phyloP scores from a whole-genome alignment of 2,329 filamentous ascomycete genomes.

The Botrytis hyacinthi region DNA sequence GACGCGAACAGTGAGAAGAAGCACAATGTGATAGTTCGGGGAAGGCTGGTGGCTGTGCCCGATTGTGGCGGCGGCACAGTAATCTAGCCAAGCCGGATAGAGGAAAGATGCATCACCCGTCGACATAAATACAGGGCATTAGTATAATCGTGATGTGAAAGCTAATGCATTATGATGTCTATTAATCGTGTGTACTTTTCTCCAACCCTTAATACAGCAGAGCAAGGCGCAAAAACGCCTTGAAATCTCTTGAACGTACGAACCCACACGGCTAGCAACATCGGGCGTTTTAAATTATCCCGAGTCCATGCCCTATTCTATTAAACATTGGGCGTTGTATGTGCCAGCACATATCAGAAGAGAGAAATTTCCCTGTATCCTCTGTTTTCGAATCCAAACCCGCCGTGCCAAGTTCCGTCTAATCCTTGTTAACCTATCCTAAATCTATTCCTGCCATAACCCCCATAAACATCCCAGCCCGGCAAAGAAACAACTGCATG shows the following conservation, averaged over 20 bases:
- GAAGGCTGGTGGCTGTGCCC: background rate
- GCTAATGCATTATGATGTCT: background rate
- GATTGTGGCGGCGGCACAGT: background rate
- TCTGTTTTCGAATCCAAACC: background rate
- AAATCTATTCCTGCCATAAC: background rate
- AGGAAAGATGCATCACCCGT: background rate
- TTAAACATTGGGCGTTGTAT: background rate
- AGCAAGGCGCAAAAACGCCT: background rate
- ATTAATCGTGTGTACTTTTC: background rate
- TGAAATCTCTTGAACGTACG: background rate
- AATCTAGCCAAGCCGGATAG: background rate
- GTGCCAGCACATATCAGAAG: slow-evolving; percentile 5
- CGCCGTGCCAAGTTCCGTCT: background rate
- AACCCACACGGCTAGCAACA: background rate
- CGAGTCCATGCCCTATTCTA: background rate
- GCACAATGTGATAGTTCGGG: background rate
- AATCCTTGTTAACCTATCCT: background rate
- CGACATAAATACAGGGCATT: background rate
- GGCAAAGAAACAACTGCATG: background rate
- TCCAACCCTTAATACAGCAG: background rate
- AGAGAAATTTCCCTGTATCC: background rate
- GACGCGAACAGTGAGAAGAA: background rate
- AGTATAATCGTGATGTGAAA: background rate
- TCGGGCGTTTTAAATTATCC: background rate
- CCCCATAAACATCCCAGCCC: background rate